phyloP scores from a whole-genome alignment of 2,329 filamentous ascomycete species.

The Didymellaceae sp. region DNA sequence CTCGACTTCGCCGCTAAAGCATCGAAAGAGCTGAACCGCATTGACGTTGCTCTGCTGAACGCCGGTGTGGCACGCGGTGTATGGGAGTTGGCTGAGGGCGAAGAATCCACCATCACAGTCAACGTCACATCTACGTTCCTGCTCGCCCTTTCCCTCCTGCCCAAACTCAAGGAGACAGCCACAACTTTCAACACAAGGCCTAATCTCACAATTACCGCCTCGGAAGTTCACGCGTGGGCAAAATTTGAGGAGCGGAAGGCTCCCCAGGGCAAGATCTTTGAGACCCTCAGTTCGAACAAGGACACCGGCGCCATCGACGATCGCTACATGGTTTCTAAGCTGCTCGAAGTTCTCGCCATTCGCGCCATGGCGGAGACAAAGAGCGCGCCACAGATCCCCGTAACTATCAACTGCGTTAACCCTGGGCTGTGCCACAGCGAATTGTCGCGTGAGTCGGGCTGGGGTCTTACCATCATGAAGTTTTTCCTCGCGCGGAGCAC shows the following conservation, averaged over 20 bases:
- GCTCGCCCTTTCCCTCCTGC: conserved; percentile 56
- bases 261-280: conserved; percentile 28
- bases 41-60: conserved; percentile 45
- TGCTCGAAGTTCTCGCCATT: conserved; percentile 32
- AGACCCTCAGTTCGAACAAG: conserved; percentile 15
- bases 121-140: conserved; percentile 60
- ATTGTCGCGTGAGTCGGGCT: conserved; percentile 40
- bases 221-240: conserved; percentile 18
- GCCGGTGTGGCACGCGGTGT: conserved; percentile 36
- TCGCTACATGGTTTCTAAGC: conserved; percentile 28
- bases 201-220: conserved; percentile 22
- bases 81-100: conserved; percentile 32
- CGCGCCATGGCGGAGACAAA: conserved; percentile 24
- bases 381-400: conserved; percentile 18
- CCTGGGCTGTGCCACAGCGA: conserved; percentile 19
- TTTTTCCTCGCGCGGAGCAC: conserved; percentile 28
- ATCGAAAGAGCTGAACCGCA: conserved; percentile 25
- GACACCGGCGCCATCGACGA: conserved; percentile 5
- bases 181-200: conserved; percentile 19
- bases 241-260: conserved; percentile 24
- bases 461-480: conserved; percentile 21
- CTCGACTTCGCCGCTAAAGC: conserved; percentile 26
- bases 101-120: conserved; percentile 57
- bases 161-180: conserved; percentile 34
- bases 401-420: conserved; percentile 35